phyloP scores from a whole-genome alignment of 2,329 filamentous ascomycete species.

The Cladophialophora yegresii region DNA sequence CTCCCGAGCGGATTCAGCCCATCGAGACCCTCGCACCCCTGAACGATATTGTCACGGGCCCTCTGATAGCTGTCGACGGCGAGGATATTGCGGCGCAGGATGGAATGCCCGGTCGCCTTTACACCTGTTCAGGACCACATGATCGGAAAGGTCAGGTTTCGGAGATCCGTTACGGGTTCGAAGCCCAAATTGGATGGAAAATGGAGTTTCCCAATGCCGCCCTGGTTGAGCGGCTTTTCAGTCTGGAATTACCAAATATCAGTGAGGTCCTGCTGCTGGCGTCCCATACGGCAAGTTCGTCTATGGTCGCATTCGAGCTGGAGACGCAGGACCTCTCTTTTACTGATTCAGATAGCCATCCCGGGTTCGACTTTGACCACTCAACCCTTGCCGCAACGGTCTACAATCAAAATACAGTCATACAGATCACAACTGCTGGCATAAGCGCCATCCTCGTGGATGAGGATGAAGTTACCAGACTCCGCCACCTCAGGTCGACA shows the following conservation, averaged over 20 bases:
- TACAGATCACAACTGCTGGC: constrained; percentile 46
- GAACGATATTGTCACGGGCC: constrained; percentile 45
- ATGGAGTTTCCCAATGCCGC: constrained; percentile 46
- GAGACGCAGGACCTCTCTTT: constrained; percentile 45
- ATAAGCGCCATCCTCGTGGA: constrained; percentile 19
- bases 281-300: constrained; percentile 47
- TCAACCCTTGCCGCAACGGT: constrained; percentile 50
- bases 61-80: constrained; percentile 13
- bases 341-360: constrained; percentile 43
- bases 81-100: constrained; percentile 1
- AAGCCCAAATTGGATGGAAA: constrained; percentile 62
- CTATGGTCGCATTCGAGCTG: constrained; percentile 44
- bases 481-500: constrained; percentile 4
- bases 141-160: constrained; percentile 61
- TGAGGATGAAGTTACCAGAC: background rate
- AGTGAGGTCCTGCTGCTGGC: constrained; percentile 45
- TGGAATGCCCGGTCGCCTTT: constrained; percentile 22
- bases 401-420: constrained; percentile 41
- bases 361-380: constrained; percentile 45
- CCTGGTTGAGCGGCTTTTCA: constrained; percentile 49
- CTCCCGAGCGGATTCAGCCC: constrained; percentile 57
- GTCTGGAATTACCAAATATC: constrained; percentile 42
- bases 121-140: constrained; percentile 38
- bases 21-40: constrained; percentile 65
- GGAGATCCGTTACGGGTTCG: constrained; percentile 69